Base-by-base conservation (phyloP, 164 flowering plant genomes). In the Magnolia kwangsiensis region DNA sequence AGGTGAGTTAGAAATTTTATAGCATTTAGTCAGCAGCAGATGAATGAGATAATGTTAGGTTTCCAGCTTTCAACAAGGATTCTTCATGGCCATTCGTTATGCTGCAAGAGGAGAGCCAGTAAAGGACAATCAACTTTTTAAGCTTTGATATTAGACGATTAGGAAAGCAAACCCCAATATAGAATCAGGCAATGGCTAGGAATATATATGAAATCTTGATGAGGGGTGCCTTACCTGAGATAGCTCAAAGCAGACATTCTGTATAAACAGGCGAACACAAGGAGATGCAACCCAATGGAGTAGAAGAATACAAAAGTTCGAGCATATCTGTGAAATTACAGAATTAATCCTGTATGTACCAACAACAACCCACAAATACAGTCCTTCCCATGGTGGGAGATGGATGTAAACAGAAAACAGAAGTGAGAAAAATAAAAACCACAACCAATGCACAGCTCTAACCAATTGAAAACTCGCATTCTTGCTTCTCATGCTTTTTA, bases 271-370 rank as follows among this genome's bases (percentile, higher is more conserved):
- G 95, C 86, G 81, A 96, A 96, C 2, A 94, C 98, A 71, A 96
- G 85, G 27, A 93, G 80, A 86, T 96, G 99, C 85, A 94, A 83
- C 67, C 98, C 97, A 74, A 94, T 96, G 31, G 98, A 93, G 84
- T 94, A 96, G 88, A 96, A 96, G 84, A 94, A 96, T 21, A 91
- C 91, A 76, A 94, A 88, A 4, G 98, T 91, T 73, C 98, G 86
- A 55, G 97, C 99, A 81, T 90, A 92, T 80, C 99, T 96, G 92
- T 75, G 31, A 45, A 19, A 71, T 21, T 13, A 50, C 10, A n/a
- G 68, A 23, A 23, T 58, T 8, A 73, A 73, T 19, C 37, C 66
- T 49, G 72, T 50, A 19, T 31, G 13, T 49, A 50, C 45, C 45
- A 37, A 37, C 45, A 37, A 37, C 4, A 21, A 19, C 68, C 7